Evolutionary conservation across 208 protist genomes (phyloP).

Genomic region (Trypanosoma mega): DNA sequence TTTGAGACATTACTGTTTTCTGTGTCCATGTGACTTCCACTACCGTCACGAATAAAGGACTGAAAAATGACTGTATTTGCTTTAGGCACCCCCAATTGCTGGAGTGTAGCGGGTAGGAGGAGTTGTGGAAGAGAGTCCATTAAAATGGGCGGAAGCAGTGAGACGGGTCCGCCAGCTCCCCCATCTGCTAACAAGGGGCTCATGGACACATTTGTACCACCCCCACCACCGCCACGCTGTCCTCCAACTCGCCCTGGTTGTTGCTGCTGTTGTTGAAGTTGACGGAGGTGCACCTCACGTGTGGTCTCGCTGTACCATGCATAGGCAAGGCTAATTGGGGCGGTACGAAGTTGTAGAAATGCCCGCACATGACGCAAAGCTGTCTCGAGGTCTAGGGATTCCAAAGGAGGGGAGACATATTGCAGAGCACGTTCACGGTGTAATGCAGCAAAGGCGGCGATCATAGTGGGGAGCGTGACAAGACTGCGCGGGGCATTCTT

Average conservation of each 20-base stretch:
- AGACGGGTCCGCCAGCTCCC: slow-evolving; percentile 30
- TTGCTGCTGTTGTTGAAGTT: slow-evolving; percentile 4
- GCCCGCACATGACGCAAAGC: slow-evolving; percentile 46
- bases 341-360: slow-evolving; percentile 59
- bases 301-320: slow-evolving; percentile 65
- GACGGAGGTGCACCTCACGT: slow-evolving; percentile 31
- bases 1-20: slow-evolving; percentile 4
- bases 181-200: not conserved
- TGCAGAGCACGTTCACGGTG: slow-evolving; percentile 42
- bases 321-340: slow-evolving; percentile 62
- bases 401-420: slow-evolving; percentile 39
- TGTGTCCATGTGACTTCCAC: no score
- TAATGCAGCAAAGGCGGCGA: slow-evolving; percentile 59
- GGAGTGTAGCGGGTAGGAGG: slow-evolving; percentile 31
- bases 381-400: slow-evolving; percentile 62
- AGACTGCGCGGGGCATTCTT: not conserved
- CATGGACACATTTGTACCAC: not conserved
- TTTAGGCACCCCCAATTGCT: slow-evolving; percentile 54
- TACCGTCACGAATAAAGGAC: slow-evolving; percentile 29
- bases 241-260: not conserved
- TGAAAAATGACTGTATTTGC: slow-evolving; percentile 72
- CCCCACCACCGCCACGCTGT: not conserved
- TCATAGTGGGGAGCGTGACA: slow-evolving; percentile 41
- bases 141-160: slow-evolving; percentile 72
- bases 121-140: slow-evolving; percentile 39